These are phyloP conservation scores for Botrytis squamosa DNA, from an alignment of 2,329 filamentous ascomycete genomes.

Conservation along the genomic window DNA sequence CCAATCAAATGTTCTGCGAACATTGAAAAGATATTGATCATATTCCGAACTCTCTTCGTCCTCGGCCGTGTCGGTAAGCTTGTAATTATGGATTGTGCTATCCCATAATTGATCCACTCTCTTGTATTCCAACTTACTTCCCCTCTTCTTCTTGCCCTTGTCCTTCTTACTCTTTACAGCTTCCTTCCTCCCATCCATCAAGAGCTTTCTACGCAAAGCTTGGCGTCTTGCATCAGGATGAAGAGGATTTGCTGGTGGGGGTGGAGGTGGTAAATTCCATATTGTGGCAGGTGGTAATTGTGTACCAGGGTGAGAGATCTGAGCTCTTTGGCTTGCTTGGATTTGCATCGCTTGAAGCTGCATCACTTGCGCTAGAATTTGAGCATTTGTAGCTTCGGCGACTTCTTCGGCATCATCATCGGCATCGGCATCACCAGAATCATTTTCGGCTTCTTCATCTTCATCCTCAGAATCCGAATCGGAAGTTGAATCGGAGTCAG, in stretches of 20 bases:
- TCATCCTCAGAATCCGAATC: conserved; percentile 35
- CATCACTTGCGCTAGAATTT: conserved; percentile 32
- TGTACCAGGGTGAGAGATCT: conserved; percentile 23
- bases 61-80: conserved; percentile 64
- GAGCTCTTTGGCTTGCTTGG: conserved; percentile 23
- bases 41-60: conserved; percentile 65
- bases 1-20: conserved; percentile 79
- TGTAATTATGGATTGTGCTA: conserved; percentile 61
- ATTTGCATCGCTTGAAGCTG: conserved; percentile 34
- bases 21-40: conserved; percentile 78
- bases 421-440: conserved; percentile 17
- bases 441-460: conserved; percentile 18
- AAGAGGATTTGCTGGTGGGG: conserved; percentile 20
- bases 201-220: conserved; percentile 30
- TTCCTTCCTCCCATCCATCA: conserved; percentile 34
- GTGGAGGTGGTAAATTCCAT: conserved; percentile 19
- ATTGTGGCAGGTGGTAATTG: not conserved
- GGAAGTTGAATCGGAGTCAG: conserved; percentile 38
- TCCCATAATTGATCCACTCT: conserved; percentile 64
- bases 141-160: conserved; percentile 42
- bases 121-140: conserved; percentile 63
- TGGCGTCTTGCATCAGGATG: conserved; percentile 28
- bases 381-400: conserved; percentile 22
- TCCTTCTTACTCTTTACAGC: conserved; percentile 44
- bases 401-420: conserved; percentile 23